Percentiles rank a stretch among this genome's conserved stretches.
Conservation (phyloP, 2,329 filamentous ascomycete species). For the Verticillium nubilum region DNA sequence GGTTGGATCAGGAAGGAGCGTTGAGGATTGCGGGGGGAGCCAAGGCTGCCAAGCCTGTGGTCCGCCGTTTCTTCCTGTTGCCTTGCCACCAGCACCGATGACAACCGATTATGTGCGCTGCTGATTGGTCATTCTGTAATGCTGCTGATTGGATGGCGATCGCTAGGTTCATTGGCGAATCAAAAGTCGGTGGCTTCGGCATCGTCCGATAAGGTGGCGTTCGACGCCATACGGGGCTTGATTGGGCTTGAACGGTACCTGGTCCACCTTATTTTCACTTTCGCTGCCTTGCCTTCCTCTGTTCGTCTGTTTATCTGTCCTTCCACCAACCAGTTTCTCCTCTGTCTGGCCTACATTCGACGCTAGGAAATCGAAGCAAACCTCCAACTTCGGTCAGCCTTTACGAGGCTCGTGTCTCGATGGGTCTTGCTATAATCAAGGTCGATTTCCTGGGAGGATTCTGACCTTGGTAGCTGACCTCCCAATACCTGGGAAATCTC, state of each 20-base stretch:
- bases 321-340: neutral
- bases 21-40: constrained; percentile 6
- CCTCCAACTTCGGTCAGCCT: too few species aligned
- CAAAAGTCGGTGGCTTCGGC: neutral
- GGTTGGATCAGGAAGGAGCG: constrained; percentile 11
- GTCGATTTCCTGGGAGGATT: too few species aligned
- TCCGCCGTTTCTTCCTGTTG: neutral
- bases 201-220: neutral
- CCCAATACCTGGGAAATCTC: too few species aligned
- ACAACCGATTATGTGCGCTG: neutral
- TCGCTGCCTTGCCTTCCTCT: neutral
- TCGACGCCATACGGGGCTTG: neutral
- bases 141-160: neutral
- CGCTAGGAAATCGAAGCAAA: too few species aligned
- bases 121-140: neutral
- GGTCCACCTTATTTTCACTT: neutral
- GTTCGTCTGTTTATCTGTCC: neutral
- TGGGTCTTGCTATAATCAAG: too few species aligned
- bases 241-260: neutral
- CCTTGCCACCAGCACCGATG: neutral
- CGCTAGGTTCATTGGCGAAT: neutral
- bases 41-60: constrained; percentile 11
- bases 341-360: too few species aligned
- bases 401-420: too few species aligned
- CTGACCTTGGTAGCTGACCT: too few species aligned